Percentiles rank a stretch among this genome's conserved stretches.
Evolutionary conservation across 441 rosid species (phyloP).

Genomic region (Theobroma grandiflorum): DNA sequence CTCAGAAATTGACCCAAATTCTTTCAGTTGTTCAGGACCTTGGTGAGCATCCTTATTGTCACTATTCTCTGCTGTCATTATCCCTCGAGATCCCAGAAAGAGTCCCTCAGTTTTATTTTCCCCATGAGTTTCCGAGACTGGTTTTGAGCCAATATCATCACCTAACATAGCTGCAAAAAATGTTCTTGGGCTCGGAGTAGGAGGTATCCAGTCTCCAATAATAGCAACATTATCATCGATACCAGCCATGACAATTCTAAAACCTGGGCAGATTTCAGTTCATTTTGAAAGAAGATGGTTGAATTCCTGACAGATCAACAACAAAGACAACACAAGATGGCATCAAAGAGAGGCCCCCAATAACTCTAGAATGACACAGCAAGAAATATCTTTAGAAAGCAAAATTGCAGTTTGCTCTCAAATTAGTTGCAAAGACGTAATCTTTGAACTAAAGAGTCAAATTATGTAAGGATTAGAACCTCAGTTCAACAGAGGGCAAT

Average conservation of each 20-base stretch:
- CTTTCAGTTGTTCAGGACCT: constrained; percentile 37
- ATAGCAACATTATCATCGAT: constrained; percentile 76
- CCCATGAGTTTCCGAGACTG: constrained; percentile 42
- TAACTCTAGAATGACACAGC: constrained; percentile 13
- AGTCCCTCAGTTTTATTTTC: constrained; percentile 50
- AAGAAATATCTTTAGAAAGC: constrained; percentile 1
- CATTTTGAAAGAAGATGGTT: constrained; percentile 32
- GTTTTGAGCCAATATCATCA: constrained; percentile 57
- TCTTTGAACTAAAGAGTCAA: neutral
- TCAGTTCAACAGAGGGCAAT: neutral
- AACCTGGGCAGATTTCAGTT: constrained; percentile 33
- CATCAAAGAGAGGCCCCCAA: constrained; percentile 28
- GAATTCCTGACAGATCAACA: constrained; percentile 46
- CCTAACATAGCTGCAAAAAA: constrained; percentile 59
- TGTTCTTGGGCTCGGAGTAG: constrained; percentile 70
- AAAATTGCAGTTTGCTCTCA: neutral
- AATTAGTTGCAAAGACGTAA: constrained; percentile 9
- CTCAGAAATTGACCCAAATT: constrained; percentile 47
- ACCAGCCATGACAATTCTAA: constrained; percentile 63
- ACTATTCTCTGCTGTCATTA: constrained; percentile 38
- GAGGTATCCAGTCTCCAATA: constrained; percentile 85
- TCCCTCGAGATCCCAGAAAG: constrained; percentile 50
- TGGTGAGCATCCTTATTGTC: constrained; percentile 37
- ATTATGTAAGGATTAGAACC: neutral
- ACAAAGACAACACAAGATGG: constrained; percentile 16